A percentile compares a stretch with the other conserved stretches of the same genome.
phyloP scores from a whole-genome alignment of 1,284 basidiomycete species.

The Crucibulum cyathiforme region DNA sequence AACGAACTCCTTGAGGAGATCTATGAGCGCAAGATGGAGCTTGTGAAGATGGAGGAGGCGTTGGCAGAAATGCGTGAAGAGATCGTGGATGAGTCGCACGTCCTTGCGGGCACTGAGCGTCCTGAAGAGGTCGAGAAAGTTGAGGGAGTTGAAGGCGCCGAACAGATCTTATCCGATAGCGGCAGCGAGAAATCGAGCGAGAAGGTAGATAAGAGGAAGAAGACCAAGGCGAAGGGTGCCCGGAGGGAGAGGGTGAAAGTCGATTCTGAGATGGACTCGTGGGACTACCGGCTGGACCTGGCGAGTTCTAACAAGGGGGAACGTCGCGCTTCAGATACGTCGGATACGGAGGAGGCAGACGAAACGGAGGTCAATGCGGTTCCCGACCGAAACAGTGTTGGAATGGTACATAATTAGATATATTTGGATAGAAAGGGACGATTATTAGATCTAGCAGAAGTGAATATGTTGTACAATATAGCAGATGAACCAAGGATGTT shows the following conservation, averaged over 20 bases:
- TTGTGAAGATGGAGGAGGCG: conserved; percentile 29
- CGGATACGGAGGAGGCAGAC: conserved; percentile 2
- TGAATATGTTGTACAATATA: neutral
- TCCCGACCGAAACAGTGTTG: neutral
- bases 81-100: conserved; percentile 33
- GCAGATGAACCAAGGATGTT: neutral
- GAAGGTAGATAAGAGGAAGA: conserved; percentile 15
- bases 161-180: conserved; percentile 1
- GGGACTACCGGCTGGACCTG: conserved; percentile 29
- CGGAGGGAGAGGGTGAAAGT: conserved; percentile 20
- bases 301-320: conserved; percentile 13
- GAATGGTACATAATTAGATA: neutral
- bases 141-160: conserved; percentile 1
- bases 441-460: neutral
- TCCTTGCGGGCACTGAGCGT: conserved; percentile 18
- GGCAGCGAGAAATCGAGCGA: conserved; percentile 6
- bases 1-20: conserved; percentile 38
- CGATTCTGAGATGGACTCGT: conserved; percentile 21
- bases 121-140: conserved; percentile 3
- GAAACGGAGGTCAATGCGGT: neutral
- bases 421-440: neutral
- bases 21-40: conserved; percentile 37
- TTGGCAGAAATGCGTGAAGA: conserved; percentile 33
- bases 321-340: conserved; percentile 19
- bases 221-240: conserved; percentile 12